Evolutionary conservation across 1,284 basidiomycete species (phyloP), one percentile per base, ranked within the genome.

Genomic region (Microbotryum saponariae): DNA sequence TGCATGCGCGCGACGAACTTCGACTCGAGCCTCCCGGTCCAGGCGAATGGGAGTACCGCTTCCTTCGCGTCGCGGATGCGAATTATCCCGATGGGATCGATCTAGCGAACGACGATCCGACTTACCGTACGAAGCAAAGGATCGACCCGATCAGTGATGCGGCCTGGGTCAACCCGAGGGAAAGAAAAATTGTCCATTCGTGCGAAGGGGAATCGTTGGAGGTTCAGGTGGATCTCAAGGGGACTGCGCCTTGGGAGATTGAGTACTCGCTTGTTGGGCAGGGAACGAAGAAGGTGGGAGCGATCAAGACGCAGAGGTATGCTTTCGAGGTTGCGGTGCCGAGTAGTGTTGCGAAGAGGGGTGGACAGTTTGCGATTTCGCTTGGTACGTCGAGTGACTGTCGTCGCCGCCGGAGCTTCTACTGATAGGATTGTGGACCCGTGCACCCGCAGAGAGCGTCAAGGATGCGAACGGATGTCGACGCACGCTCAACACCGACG

Each of bases 1-100:
- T 82, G 4, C 80, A 79, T 31, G 87, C 88, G 21, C 83, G 89
- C 25, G 90, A 88, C 54, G 88, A 94, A 73, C 78, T 97, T 65
- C 86, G 85, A 8, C 79, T 97, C 51, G 87, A 91, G 71, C 86
- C 91, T 72, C 87, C 91, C 50, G 83, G 83, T 51, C 89, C 91
- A 66, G 94, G 94, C 10, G 85, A 88, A 67, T 97, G 96, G 74
- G 84, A 84, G 20, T 97, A 96, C 78, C 83, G 81, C 1, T 93
- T 97, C 77, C 77, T 82, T 12, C 79, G 84, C 50, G 77, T 98
- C 55, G 87, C 86, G 72, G 94, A 98, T 74, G 80, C 82, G 23
- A 85, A 91, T 74, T 97, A 98, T 76, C 80, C 82, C 68, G 83
- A 83, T 66, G 79, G 73, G n/a, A 61, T 71, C n/a, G 67, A 73